A percentile compares a stretch with the other conserved stretches of the same genome.
Conservation (phyloP, 1,139 yeast genomes). For the Blastobotrys aristatus region DNA sequence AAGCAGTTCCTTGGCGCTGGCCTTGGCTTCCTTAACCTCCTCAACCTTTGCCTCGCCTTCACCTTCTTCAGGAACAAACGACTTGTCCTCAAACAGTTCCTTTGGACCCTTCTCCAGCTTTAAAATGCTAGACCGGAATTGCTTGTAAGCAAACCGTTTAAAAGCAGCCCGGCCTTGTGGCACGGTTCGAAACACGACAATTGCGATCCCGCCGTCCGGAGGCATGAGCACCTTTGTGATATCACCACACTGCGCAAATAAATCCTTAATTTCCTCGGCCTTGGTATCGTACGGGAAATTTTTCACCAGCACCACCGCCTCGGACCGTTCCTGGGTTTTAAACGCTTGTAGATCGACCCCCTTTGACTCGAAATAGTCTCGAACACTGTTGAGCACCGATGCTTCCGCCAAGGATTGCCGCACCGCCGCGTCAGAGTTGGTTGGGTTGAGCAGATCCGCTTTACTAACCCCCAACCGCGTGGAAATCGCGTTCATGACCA, state of each 20-base stretch:
- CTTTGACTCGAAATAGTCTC: conserved; percentile 74
- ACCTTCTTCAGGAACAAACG: conserved; percentile 27
- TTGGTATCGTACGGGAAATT: conserved; percentile 88
- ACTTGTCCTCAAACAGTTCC: conserved; percentile 50
- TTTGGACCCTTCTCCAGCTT: conserved; percentile 94
- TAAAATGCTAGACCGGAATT: conserved; percentile 78
- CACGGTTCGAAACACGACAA: conserved; percentile 81
- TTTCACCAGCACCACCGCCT: conserved; percentile 73
- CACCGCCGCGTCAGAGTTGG: conserved; percentile 85
- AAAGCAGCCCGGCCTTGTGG: conserved; percentile 90
- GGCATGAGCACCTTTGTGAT: conserved; percentile 84
- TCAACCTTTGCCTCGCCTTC: conserved; percentile 35
- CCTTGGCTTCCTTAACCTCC: conserved; percentile 34
- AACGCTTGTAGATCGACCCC: conserved; percentile 83
- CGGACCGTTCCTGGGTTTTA: conserved; percentile 70
- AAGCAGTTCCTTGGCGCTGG: conserved; percentile 26
- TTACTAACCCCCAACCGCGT: conserved; percentile 75
- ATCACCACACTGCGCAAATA: conserved; percentile 77
- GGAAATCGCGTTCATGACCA: conserved; percentile 89
- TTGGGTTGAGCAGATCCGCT: conserved; percentile 80
- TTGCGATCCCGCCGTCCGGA: conserved; percentile 94
- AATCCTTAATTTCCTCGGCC: conserved; percentile 69
- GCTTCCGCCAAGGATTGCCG: conserved; percentile 98
- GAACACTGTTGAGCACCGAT: conserved; percentile 85
- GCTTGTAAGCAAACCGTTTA: conserved; percentile 75